Evolutionary conservation across 495 filamentous ascomycete species (phyloP).

Genomic region (Hyaloscypha hepaticicola): DNA sequence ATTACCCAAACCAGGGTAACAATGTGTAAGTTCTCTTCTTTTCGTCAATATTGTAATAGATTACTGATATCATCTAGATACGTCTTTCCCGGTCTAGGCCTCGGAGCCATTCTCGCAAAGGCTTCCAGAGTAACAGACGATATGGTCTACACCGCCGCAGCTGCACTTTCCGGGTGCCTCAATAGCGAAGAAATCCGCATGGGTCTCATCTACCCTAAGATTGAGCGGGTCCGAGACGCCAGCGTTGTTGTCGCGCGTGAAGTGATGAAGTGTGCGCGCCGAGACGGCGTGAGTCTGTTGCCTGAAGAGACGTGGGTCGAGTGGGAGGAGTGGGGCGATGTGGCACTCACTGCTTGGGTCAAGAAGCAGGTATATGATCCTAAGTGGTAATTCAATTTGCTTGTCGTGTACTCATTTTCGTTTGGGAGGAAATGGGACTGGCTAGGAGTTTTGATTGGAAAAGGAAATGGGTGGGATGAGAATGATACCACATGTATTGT

Average conservation of each 20-base stretch:
- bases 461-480: background rate
- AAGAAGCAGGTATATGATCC: conserved; percentile 81
- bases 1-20: conserved; percentile 88
- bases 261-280: conserved; percentile 85
- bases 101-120: conserved; percentile 92
- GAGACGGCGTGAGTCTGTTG: conserved; percentile 52
- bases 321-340: conserved; percentile 78
- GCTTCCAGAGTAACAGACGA: conserved; percentile 84
- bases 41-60: background rate
- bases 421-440: background rate
- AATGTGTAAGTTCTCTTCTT: conserved; percentile 51
- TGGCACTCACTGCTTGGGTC: conserved; percentile 76
- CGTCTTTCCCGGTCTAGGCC: conserved; percentile 95
- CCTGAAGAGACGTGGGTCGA: conserved; percentile 75
- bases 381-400: conserved; percentile 14
- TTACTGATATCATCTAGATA: conserved; percentile 43
- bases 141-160: conserved; percentile 93
- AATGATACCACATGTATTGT: background rate
- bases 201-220: conserved; percentile 89
- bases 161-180: conserved; percentile 74
- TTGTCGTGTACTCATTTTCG: background rate
- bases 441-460: background rate
- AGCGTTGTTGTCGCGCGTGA: conserved; percentile 83
- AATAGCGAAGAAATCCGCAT: conserved; percentile 76
- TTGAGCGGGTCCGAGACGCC: conserved; percentile 88